These are phyloP conservation scores for Hymenoscyphus fructigenus DNA, from an alignment of 2,329 filamentous ascomycete species.

Conservation along the genomic window DNA sequence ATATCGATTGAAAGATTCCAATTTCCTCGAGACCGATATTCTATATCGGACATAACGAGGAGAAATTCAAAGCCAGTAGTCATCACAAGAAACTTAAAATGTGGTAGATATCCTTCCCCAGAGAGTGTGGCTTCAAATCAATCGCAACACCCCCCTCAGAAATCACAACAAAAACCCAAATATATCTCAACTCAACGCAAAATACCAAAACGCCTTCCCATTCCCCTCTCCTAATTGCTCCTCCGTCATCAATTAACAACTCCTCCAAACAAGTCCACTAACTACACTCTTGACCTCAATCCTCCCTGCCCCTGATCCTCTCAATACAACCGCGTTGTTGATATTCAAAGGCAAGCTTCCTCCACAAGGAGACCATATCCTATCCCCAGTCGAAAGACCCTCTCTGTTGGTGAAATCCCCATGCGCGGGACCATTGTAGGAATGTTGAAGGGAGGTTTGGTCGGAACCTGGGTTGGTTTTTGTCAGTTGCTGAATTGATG, in stretches of 20 bases:
- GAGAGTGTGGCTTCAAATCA: no score
- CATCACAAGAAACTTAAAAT: no score
- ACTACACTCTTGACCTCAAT: constrained; percentile 1
- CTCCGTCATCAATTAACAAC: neutral
- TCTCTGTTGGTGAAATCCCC: constrained; percentile 3
- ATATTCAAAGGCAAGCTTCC: constrained; percentile 13
- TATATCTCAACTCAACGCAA: no score
- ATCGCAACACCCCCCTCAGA: no score
- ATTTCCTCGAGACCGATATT: no score
- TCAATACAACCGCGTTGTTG: constrained; percentile 13
- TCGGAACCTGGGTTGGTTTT: neutral
- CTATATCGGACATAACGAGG: no score
- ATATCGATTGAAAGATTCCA: no score
- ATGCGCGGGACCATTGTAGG: neutral
- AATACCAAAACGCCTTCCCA: no score
- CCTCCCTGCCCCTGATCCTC: neutral
- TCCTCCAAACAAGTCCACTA: constrained; percentile 9
- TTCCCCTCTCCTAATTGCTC: no score
- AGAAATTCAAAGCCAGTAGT: no score
- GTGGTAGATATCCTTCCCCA: no score
- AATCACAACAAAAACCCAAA: no score
- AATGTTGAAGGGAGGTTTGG: neutral
- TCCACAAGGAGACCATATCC: constrained; percentile 16
- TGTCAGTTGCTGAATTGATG: neutral
- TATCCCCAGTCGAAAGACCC: neutral